Evolutionary conservation across 1,139 yeast genomes (phyloP), one percentile per base, ranked within the genome.

Genomic region (Magnusiomyces tetraspermus): DNA sequence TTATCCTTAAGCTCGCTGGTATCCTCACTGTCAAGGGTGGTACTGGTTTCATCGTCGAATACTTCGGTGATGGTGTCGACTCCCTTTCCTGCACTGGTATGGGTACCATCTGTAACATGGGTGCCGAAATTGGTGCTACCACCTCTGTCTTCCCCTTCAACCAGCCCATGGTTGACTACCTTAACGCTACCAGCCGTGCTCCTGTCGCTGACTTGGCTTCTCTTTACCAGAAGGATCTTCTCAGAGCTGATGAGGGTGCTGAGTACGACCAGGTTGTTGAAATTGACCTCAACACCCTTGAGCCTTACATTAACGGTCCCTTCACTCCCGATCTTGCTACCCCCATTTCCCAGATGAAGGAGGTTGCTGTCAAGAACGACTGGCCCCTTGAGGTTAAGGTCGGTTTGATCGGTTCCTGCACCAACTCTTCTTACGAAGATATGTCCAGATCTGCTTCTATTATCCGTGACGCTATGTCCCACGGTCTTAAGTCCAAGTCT

Each of bases 81-180:
- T 71, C 83, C 38, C 77, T 92, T 58, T 84, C 95, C 33, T 88
- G 96, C 73, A 92, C 98, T 21, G 98, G 98, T 73, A 92, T 92
- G 98, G 98, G 95, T 51, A 92, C 98, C 55, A 90, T 92, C 8
- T 19, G 42, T n/a, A 92, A 92, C 71, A 92, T 92, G 98, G 98
- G 98, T 66, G 98, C 98, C 53, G 98, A 92, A 72, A 87, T 92
- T 57, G 98, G 98, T 67, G 97, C 97, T 38, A 92, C 98, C 36
- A 92, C 98, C 42, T 89, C 97, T 11, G 79, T 90, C 52, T 92
- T 92, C 87, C 98, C 98, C 53, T 89, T 82, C 79, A 92, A 87
- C 67, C 84, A 83, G 53, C 88, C 96, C 44, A 95, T 87, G 74
- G 77, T 76, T 62, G 76, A 89, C 58, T 92, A 90, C 71, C 77